Evolutionary conservation across 176 grass and related monocot genomes (phyloP), one percentile per base, ranked within the genome.

Genomic region (Cenchrus fungigraminus): DNA sequence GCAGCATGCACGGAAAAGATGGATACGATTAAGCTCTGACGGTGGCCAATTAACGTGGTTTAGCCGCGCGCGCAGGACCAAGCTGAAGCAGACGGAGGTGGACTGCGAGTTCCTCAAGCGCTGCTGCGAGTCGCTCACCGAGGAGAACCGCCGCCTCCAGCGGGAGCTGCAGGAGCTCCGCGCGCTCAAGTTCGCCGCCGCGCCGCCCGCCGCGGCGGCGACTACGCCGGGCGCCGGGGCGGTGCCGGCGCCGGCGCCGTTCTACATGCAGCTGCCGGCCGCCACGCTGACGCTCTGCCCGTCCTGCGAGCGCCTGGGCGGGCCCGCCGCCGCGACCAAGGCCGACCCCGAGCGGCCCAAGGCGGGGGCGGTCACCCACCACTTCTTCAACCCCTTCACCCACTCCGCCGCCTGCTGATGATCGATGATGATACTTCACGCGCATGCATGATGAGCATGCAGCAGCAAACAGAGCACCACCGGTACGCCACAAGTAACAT

Each of bases 1-100:
- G 3, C 37, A 40, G 4, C 78, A 68, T 44, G 86, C 87, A 84
- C 46, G 66, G 9, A 6, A 68, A 46, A 6, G 45, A 46, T 46
- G 37, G 4, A 9, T 4, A 46, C 9, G 47, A 51, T 51, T 56
- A 56, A 56, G 15, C 54, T 56, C 69, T 82, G 71, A 76, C 15
- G 70, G 65, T 80, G 50, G 31, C 9, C 25, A 53, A 70, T 43
- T 63, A 31, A 68, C 52, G 17, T 76, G 50, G 72, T 55, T 74
- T 83, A 34, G 68, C 9, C 63, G 16, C 70, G 84, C 81, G 61
- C 79, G 81, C 82, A 99, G 97, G 91, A 99, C 97, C 20, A 99
- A 99, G 90, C 88, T 97, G 82, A 99, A 97, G 91, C 92, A 97
- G 83, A 99, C 97, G 22, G 94, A 99, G 84, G 92, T 94, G 49